These are phyloP conservation scores for Xylaria sp. DNA, from an alignment of 2,329 filamentous ascomycete species.

Conservation along the genomic window DNA sequence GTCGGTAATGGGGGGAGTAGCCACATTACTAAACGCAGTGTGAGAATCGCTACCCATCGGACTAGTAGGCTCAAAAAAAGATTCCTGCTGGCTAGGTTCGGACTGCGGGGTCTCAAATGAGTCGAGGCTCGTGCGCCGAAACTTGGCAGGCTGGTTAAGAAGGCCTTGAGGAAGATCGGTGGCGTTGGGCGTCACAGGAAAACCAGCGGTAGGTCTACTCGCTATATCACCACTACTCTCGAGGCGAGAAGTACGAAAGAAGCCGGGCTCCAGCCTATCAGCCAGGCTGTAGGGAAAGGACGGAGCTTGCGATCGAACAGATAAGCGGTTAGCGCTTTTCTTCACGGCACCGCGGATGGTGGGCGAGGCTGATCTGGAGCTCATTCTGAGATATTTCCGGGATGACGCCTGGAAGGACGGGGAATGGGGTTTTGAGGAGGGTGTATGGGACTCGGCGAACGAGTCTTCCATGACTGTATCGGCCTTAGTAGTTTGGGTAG, in stretches of 20 bases:
- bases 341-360: constrained; percentile 45
- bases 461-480: constrained; percentile 51
- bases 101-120: constrained; percentile 59
- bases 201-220: constrained; percentile 42
- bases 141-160: constrained; percentile 53
- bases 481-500: constrained; percentile 46
- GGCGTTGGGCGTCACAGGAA: constrained; percentile 69
- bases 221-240: constrained; percentile 45
- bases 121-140: constrained; percentile 57
- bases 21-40: constrained; percentile 72
- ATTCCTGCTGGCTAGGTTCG: constrained; percentile 53
- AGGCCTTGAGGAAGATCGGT: constrained; percentile 55
- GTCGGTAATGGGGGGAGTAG: constrained; percentile 81
- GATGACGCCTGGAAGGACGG: constrained; percentile 45
- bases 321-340: constrained; percentile 48
- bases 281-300: constrained; percentile 49
- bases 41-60: constrained; percentile 66
- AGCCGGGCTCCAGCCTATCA: constrained; percentile 55
- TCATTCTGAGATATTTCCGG: constrained; percentile 51
- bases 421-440: constrained; percentile 41
- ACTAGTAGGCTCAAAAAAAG: constrained; percentile 61
- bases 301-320: constrained; percentile 46
- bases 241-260: constrained; percentile 48
- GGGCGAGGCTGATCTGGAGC: constrained; percentile 51
- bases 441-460: constrained; percentile 45